Percentiles rank a stretch among this genome's conserved stretches.
phyloP scores from a whole-genome alignment of 345 rosid genomes.

The Syzygium jambos region DNA sequence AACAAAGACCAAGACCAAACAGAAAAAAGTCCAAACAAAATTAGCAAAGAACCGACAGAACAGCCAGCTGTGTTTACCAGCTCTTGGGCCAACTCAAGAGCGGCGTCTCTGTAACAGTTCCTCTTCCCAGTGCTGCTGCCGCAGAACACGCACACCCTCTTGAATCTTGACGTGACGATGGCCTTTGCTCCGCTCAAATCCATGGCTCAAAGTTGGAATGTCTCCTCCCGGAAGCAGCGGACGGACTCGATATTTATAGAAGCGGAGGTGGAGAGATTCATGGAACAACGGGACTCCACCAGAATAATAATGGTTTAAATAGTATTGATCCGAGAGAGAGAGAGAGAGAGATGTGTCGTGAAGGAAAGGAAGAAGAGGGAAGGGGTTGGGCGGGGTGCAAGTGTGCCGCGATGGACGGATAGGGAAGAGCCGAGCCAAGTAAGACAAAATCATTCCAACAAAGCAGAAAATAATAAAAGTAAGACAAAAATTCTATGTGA shows the following conservation, averaged over 20 bases:
- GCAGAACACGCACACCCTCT: conserved; percentile 32
- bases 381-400: neutral
- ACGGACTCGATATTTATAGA: neutral
- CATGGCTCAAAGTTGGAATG: neutral
- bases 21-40: neutral
- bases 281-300: neutral
- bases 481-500: neutral
- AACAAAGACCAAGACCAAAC: neutral
- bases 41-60: neutral
- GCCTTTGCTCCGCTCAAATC: neutral
- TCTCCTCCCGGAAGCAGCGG: neutral
- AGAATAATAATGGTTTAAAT: neutral
- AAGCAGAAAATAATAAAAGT: neutral
- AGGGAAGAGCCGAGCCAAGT: neutral
- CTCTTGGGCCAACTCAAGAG: conserved; percentile 69
- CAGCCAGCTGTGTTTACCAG: conserved; percentile 36
- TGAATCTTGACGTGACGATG: conserved; percentile 42
- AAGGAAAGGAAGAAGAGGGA: neutral
- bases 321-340: neutral
- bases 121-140: conserved; percentile 76
- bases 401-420: neutral
- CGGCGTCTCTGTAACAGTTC: conserved; percentile 73
- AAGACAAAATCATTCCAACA: neutral
- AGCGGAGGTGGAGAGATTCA: neutral
- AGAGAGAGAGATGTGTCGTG: neutral